Base-by-base conservation (phyloP, 2,329 filamentous ascomycete genomes). In the Pseudogymnoascus sp. region DNA sequence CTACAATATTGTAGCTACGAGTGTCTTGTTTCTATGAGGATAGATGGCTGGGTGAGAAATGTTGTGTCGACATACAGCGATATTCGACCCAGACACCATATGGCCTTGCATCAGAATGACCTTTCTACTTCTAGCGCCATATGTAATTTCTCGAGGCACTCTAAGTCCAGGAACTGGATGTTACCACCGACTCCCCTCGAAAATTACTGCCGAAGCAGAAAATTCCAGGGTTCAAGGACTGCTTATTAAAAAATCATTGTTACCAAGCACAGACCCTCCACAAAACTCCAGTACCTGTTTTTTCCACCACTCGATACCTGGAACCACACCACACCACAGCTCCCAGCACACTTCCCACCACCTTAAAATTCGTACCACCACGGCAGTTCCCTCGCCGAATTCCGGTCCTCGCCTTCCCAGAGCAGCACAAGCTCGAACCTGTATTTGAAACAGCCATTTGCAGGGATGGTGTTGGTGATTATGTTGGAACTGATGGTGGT, bases 71-170 rank as follows among this genome's bases (percentile, higher is more conserved):
- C n/a, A 17, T 17, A 17, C 37, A 39, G 6, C 37, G 2, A 39
- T 3, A 39, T 39, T 10, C n/a, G 17, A 17, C 6, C n/a, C 6
- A 39, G 37, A 39, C 15, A 9, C n/a, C 7, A 39, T 15, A 39
- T n/a, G 35, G 89, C 84, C 8, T 82, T 21, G 21, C 21, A 21
- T 21, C 21, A 21, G 21, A 21, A 21, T 21, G 21, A 21, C 21
- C 21, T 21, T 21, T 21, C 21, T 21, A 21, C 21, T 21, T 21
- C 21, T 21, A 21, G 21, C 21, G 21, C 21, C 21, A 21, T 21
- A 21, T 21, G 21, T 21, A 21, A 21, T 21, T 21, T 21, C 21
- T 21, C 21, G 21, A 21, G 21, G 21, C 2, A 21, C 21, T 21
- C 21, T 21, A 21, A 21, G 21, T 21, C 21, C 21, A 21, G 21